Evolutionary conservation across 345 rosid species (phyloP).

Genomic region (Linum trigynum): DNA sequence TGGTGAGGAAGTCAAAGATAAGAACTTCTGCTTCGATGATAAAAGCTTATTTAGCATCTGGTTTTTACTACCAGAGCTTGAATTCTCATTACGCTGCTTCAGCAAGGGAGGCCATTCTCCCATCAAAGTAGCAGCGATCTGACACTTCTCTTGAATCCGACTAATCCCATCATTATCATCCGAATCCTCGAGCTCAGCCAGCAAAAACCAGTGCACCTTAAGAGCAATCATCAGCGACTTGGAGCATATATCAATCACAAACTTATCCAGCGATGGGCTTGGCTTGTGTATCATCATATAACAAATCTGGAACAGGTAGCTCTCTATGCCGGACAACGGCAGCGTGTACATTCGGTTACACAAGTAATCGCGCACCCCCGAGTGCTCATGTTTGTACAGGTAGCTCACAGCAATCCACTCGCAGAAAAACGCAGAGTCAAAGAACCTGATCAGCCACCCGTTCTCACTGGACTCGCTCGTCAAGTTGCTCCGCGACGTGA

Average conservation of each 20-base stretch:
- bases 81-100: constrained; percentile 34
- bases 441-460: constrained; percentile 98
- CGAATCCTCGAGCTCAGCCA: constrained; percentile 92
- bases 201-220: constrained; percentile 96
- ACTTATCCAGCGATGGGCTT: constrained; percentile 96
- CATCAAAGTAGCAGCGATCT: constrained; percentile 88
- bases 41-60: constrained; percentile 73
- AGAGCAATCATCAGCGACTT: constrained; percentile 78
- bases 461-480: constrained; percentile 78
- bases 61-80: constrained; percentile 81
- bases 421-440: constrained; percentile 93
- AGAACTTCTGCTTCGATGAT: constrained; percentile 80
- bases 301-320: constrained; percentile 90
- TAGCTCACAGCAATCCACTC: constrained; percentile 99
- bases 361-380: constrained; percentile 89
- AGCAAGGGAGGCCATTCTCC: constrained; percentile 90
- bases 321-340: constrained; percentile 82
- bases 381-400: constrained; percentile 90
- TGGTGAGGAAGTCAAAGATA: constrained; percentile 76
- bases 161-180: constrained; percentile 95
- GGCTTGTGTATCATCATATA: constrained; percentile 95
- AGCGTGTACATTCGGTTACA: constrained; percentile 98
- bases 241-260: constrained; percentile 79
- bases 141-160: constrained; percentile 98
- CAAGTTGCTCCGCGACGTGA: constrained; percentile 47